Percentiles rank a stretch among this genome's conserved stretches.
These are phyloP conservation scores for Solanum chiquidenum DNA, from an alignment of 257 asterid species.

Conservation along the genomic window DNA sequence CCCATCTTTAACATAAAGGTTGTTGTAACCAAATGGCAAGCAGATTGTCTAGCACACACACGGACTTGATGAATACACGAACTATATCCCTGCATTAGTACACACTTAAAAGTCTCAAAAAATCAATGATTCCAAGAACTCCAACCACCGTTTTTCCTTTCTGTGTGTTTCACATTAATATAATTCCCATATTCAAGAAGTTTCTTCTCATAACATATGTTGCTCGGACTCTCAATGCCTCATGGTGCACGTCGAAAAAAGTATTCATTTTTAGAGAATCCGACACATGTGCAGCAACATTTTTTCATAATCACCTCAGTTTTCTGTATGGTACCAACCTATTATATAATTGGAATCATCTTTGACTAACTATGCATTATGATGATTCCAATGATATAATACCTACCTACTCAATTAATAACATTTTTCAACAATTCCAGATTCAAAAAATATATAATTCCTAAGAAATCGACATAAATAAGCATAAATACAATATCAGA, in stretches of 20 bases:
- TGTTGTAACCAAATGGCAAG: neutral
- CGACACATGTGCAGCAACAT: neutral
- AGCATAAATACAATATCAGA: neutral
- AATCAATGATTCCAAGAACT: neutral
- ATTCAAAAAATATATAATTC: neutral
- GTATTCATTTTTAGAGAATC: neutral
- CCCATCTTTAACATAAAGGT: neutral
- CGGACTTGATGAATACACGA: neutral
- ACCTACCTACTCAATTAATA: too few species aligned
- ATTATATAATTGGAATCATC: neutral
- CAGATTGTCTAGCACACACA: neutral
- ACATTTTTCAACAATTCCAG: neutral
- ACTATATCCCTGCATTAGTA: neutral
- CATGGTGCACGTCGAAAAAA: neutral
- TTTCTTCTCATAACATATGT: neutral
- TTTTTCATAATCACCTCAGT: neutral
- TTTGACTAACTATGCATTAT: too few species aligned
- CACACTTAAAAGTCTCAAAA: neutral
- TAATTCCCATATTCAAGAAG: neutral
- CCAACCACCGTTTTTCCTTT: neutral
- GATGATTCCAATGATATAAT: too few species aligned
- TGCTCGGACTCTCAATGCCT: neutral
- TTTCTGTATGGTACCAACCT: too few species aligned
- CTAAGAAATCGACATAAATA: neutral
- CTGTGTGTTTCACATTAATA: neutral